Evolutionary conservation across 1,139 yeast species (phyloP).

Genomic region (Tardiomyces digboiensis): DNA sequence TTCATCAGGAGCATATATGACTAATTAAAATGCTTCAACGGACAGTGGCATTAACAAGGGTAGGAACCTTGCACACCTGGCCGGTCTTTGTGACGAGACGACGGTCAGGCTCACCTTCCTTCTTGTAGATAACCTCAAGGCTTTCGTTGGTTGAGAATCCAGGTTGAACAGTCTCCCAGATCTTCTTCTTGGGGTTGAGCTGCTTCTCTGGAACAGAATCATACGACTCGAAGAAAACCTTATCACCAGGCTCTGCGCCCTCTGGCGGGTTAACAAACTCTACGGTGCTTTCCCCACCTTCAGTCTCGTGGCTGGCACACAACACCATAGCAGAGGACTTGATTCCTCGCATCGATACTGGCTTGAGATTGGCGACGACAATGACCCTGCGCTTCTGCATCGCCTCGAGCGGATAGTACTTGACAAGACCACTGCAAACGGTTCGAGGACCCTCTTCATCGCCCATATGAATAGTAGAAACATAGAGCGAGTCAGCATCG

Average conservation of each 20-base stretch:
- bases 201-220: constrained; percentile 79
- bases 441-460: constrained; percentile 97
- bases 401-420: constrained; percentile 65
- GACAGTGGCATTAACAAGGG: constrained; percentile 63
- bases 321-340: constrained; percentile 95
- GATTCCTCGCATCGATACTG: constrained; percentile 90
- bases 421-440: constrained; percentile 91
- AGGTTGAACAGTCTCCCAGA: constrained; percentile 95
- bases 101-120: constrained; percentile 64
- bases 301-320: constrained; percentile 80
- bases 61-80: constrained; percentile 56
- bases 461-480: constrained; percentile 94
- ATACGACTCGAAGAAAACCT: constrained; percentile 86
- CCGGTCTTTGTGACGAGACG: constrained; percentile 73
- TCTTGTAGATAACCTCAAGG: constrained; percentile 72
- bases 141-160: constrained; percentile 70
- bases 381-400: constrained; percentile 80
- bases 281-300: constrained; percentile 54
- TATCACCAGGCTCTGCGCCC: constrained; percentile 95
- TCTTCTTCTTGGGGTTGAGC: constrained; percentile 96
- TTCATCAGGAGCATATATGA: too few species aligned
- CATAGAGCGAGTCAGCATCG: constrained; percentile 93
- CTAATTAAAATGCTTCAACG: too few species aligned
- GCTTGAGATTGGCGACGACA: constrained; percentile 81
- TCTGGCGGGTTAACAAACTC: constrained; percentile 95